phyloP scores from a whole-genome alignment of 1,284 basidiomycete species.

The Meira miltonrushii region DNA sequence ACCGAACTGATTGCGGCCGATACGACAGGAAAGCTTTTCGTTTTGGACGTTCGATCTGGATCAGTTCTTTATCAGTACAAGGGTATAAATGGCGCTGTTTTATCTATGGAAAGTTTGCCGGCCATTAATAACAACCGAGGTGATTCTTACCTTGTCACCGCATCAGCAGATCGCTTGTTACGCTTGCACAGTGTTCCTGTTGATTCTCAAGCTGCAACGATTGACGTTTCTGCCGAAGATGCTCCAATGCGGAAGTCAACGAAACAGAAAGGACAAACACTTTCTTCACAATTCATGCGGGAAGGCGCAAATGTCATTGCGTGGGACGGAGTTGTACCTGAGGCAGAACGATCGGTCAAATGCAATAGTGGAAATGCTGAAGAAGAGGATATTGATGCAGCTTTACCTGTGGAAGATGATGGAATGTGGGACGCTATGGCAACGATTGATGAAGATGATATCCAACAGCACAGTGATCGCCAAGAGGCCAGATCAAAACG shows the following conservation, averaged over 20 bases:
- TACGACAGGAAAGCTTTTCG: constrained; percentile 27
- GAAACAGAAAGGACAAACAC: constrained; percentile 4
- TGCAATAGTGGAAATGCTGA: too few relatives aligned
- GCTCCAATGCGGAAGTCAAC: neutral
- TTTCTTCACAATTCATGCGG: constrained; percentile 5
- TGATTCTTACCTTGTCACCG: constrained; percentile 5
- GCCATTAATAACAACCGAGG: neutral
- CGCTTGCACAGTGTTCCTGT: constrained; percentile 10
- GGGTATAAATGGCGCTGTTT: constrained; percentile 16
- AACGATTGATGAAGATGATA: constrained; percentile 14
- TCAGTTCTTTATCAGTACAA: constrained; percentile 31
- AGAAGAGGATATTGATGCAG: neutral
- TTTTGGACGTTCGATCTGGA: constrained; percentile 27
- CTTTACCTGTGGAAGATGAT: neutral
- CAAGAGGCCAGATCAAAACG: constrained; percentile 18
- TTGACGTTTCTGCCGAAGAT: constrained; percentile 16
- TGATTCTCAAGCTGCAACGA: neutral
- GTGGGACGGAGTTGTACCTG: constrained; percentile 27
- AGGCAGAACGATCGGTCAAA: neutral
- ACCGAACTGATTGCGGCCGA: constrained; percentile 34
- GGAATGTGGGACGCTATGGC: constrained; percentile 4
- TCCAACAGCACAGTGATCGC: constrained; percentile 27
- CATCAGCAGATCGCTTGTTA: constrained; percentile 5
- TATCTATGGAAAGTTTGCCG: constrained; percentile 4
- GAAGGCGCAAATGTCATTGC: constrained; percentile 18